These are phyloP conservation scores for Neonectria faginata DNA, from an alignment of 2,329 filamentous ascomycete genomes.

Conservation along the genomic window DNA sequence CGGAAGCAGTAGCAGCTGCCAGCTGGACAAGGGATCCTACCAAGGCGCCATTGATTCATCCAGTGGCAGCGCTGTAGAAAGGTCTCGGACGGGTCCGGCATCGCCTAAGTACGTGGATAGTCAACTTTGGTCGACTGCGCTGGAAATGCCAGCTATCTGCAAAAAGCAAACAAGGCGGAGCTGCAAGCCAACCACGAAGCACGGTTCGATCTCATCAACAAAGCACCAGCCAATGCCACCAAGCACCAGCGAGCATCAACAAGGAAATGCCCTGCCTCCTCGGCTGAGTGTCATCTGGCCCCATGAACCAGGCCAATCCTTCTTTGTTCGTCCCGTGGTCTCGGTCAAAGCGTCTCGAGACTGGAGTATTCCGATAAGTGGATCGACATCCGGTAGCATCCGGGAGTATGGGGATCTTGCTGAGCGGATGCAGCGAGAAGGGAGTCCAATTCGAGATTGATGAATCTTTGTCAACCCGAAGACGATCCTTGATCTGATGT, in stretches of 20 bases:
- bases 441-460: neutral
- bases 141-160: conserved; percentile 38
- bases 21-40: conserved; percentile 22
- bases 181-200: conserved; percentile 35
- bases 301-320: conserved; percentile 4
- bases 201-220: conserved; percentile 26
- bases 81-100: conserved; percentile 26
- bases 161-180: conserved; percentile 44
- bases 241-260: conserved; percentile 18
- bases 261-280: conserved; percentile 40
- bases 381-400: conserved; percentile 32
- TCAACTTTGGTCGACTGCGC: conserved; percentile 21
- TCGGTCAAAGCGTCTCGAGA: conserved; percentile 19
- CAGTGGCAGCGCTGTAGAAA: conserved; percentile 12
- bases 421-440: neutral
- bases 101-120: conserved; percentile 28
- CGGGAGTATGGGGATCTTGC: conserved; percentile 10
- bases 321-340: conserved; percentile 1
- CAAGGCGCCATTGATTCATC: conserved; percentile 13
- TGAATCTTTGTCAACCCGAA: neutral
- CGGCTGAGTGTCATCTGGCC: conserved; percentile 27
- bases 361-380: conserved; percentile 19
- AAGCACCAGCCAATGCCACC: no score
- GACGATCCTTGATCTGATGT: neutral
- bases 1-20: conserved; percentile 10